Conservation (phyloP, 257 asterid species). For the Salvia splendens region DNA sequence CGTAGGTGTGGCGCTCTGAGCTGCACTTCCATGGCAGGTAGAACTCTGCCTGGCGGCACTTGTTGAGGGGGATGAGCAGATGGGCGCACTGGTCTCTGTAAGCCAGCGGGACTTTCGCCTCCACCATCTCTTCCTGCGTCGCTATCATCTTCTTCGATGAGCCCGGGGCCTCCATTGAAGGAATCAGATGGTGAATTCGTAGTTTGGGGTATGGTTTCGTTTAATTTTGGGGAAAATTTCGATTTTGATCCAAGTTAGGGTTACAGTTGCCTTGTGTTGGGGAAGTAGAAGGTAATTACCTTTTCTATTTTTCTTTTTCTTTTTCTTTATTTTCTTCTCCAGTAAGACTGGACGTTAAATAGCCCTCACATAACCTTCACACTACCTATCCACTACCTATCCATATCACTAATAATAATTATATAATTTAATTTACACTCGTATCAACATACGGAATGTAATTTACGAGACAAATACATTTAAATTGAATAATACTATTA, state of each 20-base stretch:
- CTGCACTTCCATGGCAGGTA: slow-evolving; percentile 96
- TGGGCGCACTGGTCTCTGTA: slow-evolving; percentile 98
- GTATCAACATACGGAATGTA: too few species aligned
- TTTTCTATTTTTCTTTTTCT: too few species aligned
- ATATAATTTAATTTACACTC: too few species aligned
- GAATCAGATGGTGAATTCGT: slow-evolving; percentile 14
- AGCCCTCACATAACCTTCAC: too few species aligned
- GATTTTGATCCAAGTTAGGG: slow-evolving; percentile 21
- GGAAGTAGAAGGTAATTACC: too few species aligned
- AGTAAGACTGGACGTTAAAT: rapidly evolving
- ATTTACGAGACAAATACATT: too few species aligned
- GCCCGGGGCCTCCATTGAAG: slow-evolving; percentile 73
- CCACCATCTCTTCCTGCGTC: slow-evolving; percentile 82
- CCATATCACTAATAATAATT: too few species aligned
- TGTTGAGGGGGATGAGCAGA: slow-evolving; percentile 82
- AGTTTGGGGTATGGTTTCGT: slow-evolving; percentile 25
- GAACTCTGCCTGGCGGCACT: slow-evolving; percentile 84
- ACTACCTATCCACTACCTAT: too few species aligned
- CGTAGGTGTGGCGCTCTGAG: slow-evolving; percentile 75
- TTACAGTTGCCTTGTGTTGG: background rate
- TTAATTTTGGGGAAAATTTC: slow-evolving; percentile 17
- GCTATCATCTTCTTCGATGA: slow-evolving; percentile 98
- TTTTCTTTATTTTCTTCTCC: too few species aligned
- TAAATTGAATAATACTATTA: too few species aligned
- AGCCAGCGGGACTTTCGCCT: slow-evolving; percentile 70